Base-by-base conservation (phyloP, 73 alveolate genomes). In the Tetrahymena elliotti region DNA sequence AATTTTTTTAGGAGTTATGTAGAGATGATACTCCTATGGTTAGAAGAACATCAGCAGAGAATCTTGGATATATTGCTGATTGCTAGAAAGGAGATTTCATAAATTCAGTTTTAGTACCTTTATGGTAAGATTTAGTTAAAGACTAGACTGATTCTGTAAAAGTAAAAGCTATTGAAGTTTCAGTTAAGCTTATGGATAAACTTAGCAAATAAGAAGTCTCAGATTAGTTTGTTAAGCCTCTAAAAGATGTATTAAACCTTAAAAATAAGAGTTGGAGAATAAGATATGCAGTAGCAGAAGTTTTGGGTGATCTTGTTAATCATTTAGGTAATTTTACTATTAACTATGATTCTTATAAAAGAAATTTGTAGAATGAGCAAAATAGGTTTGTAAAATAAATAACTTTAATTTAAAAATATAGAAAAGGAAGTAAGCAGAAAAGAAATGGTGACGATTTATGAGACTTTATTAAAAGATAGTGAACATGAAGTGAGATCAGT, bases 1-100 rank as follows among this genome's bases (percentile, higher is more conserved):
- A 83, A 13, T 52, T 94, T 22, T 94, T 88, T 53, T 84, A 94
- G 93, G 83, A 94, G 93, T 54, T 94, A 20, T 94, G 96, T 88
- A 92, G 52, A 47, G 96, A 94, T 52, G 96, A 94, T 88, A 94
- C 96, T 22, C 96, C 96, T 24, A 94, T 94, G 96, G 96, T 94
- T 11, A 94, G 96, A 92, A 94, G 96, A 52, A 94, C 93, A 33
- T 39, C 95, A 47, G 96, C 96, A 31, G 96, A 94, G 35, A 94
- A 84, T 35, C 83, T 94, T 22, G 93, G 95, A 24, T 53, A 94
- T 47, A 68, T 94, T 22, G 96, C 96, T 52, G 47, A 94, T 27
- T 84, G 95, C 84, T 33, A 40, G 82, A 33, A 88, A n/a, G 35
- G 52, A 41, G 82, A 93, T 38, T 36, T 38, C 22, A n/a, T 38